Conservation (phyloP, 495 filamentous ascomycete species). For the Neurospora sp. region DNA sequence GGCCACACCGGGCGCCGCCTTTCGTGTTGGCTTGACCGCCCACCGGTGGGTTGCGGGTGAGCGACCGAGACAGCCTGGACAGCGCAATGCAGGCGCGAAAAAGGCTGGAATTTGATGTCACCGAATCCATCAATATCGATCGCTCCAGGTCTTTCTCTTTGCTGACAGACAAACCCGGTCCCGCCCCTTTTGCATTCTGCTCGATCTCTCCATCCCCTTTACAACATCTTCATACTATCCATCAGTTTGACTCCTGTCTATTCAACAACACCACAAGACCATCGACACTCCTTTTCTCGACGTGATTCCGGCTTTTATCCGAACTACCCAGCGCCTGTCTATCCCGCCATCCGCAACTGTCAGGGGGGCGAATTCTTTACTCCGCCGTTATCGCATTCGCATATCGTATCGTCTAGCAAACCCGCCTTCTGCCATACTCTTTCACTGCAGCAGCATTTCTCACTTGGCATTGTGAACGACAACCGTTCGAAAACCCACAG, state of each 20-base stretch:
- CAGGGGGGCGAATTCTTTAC: neutral
- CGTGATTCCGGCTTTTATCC: neutral
- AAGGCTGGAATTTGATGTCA: conserved; percentile 16
- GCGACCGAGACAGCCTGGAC: conserved; percentile 4
- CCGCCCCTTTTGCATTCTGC: neutral
- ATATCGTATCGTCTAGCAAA: neutral
- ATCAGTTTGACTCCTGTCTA: neutral
- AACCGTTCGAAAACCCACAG: neutral
- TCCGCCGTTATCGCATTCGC: neutral
- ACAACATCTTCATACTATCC: neutral
- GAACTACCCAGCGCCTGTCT: neutral
- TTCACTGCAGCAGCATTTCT: neutral
- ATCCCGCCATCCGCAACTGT: neutral
- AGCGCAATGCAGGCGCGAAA: conserved; percentile 2
- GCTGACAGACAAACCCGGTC: conserved; percentile 1
- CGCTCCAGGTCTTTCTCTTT: neutral
- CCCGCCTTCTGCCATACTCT: neutral
- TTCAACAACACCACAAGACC: neutral
- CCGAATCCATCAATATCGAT: conserved; percentile 2
- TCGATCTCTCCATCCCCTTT: neutral
- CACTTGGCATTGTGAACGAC: neutral
- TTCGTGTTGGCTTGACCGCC: neutral
- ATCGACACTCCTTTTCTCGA: neutral
- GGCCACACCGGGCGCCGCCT: neutral
- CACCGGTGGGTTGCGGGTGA: conserved; percentile 3